Conservation (phyloP, 2,329 filamentous ascomycete genomes). For the Ascochyta rabiei region DNA sequence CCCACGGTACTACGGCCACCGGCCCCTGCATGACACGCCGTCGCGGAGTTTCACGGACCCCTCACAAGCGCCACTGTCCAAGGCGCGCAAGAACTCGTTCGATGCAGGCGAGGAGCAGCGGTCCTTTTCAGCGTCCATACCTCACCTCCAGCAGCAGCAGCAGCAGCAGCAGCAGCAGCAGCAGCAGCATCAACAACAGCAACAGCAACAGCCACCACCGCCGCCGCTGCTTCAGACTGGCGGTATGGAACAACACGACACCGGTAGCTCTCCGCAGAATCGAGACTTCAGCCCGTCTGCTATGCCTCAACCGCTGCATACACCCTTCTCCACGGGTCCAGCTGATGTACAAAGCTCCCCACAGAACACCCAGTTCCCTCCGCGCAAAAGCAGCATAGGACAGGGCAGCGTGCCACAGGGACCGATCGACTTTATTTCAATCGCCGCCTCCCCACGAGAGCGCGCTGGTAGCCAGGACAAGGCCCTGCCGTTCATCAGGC, state of each 20-base stretch:
- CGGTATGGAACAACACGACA: constrained; percentile 38
- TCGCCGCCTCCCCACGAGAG: constrained; percentile 32
- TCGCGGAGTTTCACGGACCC: constrained; percentile 52
- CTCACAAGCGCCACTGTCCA: constrained; percentile 33
- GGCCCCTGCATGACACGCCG: constrained; percentile 25
- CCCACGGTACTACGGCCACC: constrained; percentile 51
- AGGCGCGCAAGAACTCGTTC: constrained; percentile 57
- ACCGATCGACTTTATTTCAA: constrained; percentile 9
- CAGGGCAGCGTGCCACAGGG: constrained; percentile 41
- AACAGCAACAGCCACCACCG: constrained; percentile 20
- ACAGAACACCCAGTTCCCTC: constrained; percentile 57
- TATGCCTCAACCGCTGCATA: constrained; percentile 56
- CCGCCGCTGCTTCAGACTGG: constrained; percentile 30
- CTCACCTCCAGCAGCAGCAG: constrained; percentile 26
- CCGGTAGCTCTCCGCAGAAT: constrained; percentile 47
- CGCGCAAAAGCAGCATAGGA: constrained; percentile 67
- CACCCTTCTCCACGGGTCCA: constrained; percentile 50
- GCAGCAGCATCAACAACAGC: constrained; percentile 11
- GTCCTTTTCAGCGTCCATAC: constrained; percentile 52
- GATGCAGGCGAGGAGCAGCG: constrained; percentile 60
- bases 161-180: constrained; percentile 21
- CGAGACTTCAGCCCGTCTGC: constrained; percentile 61
- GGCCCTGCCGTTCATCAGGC: constrained; percentile 69
- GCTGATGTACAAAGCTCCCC: constrained; percentile 36
- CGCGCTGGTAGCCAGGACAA: constrained; percentile 52